These are phyloP conservation scores for Penicillium sp. DNA, from an alignment of 2,329 filamentous ascomycete genomes.

Conservation along the genomic window DNA sequence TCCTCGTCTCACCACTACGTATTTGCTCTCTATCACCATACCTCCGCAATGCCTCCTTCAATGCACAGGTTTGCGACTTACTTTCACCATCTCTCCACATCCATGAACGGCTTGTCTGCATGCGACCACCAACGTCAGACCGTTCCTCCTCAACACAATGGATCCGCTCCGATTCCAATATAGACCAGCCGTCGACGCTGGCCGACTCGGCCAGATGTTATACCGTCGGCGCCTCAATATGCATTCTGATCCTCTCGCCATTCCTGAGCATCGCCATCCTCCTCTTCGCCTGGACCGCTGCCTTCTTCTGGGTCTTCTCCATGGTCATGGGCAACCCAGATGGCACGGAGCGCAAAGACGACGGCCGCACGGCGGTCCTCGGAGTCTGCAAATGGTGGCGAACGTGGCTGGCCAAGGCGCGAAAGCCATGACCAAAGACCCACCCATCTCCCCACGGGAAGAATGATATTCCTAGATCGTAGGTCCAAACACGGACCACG, in stretches of 20 bases:
- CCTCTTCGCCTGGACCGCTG: conserved; percentile 58
- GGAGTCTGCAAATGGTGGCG: conserved; percentile 62
- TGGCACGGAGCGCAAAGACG: conserved; percentile 58
- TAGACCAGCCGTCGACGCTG: conserved; percentile 21
- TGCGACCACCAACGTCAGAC: conserved; percentile 21
- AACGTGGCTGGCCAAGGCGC: conserved; percentile 49
- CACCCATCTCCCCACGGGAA: neutral
- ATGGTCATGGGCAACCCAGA: conserved; percentile 63
- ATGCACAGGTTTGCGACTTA: conserved; percentile 51
- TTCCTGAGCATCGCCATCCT: conserved; percentile 57
- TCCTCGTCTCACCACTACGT: conserved; percentile 54
- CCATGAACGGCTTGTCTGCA: conserved; percentile 37
- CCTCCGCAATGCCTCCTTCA: conserved; percentile 46
- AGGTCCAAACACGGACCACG: neutral
- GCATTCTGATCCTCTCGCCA: conserved; percentile 56
- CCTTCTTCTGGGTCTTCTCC: conserved; percentile 62
- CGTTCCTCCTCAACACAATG: conserved; percentile 30
- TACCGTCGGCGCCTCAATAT: conserved; percentile 43
- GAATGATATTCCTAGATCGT: neutral
- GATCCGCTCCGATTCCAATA: conserved; percentile 44
- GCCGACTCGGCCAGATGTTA: conserved; percentile 35
- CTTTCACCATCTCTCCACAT: conserved; percentile 55
- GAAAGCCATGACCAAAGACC: conserved; percentile 16
- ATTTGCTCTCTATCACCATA: conserved; percentile 49
- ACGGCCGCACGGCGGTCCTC: conserved; percentile 60